A percentile compares a stretch with the other conserved stretches of the same genome.
Evolutionary conservation across 306 rosid species (phyloP).

Genomic region (Comarum palustre): DNA sequence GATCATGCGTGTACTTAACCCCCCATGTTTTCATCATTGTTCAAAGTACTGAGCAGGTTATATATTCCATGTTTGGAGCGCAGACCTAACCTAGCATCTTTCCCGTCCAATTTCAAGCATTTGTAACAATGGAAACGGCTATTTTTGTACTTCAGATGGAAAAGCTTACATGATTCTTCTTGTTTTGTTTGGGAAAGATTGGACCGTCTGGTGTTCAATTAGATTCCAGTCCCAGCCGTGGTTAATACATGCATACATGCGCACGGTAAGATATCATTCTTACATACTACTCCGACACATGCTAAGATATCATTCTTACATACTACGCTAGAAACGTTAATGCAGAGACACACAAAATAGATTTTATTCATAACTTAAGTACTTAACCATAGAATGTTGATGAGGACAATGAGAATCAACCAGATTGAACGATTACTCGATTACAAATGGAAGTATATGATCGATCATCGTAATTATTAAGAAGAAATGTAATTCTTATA

Average conservation of each 20-base stretch:
- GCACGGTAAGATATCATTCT: no score
- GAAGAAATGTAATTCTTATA: background rate
- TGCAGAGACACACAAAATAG: no score
- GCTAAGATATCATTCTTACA: no score
- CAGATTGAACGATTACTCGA: no score
- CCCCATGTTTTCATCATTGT: conserved; percentile 14
- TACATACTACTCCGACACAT: no score
- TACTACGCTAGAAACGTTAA: background rate
- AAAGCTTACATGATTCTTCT: background rate
- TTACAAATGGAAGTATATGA: background rate
- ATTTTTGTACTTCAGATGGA: background rate
- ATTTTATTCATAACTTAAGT: no score
- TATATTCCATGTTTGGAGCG: background rate
- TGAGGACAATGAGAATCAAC: background rate
- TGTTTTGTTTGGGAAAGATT: background rate
- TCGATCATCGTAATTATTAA: background rate
- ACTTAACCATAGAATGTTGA: background rate
- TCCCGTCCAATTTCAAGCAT: background rate
- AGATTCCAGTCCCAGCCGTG: background rate
- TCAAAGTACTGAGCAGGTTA: conserved; percentile 6
- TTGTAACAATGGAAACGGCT: background rate
- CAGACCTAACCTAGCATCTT: background rate
- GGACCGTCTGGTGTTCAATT: background rate
- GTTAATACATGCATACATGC: background rate
- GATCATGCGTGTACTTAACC: conserved; percentile 21